Evolutionary conservation across 306 rosid species (phyloP).

Genomic region (Gastrolobium villosum): DNA sequence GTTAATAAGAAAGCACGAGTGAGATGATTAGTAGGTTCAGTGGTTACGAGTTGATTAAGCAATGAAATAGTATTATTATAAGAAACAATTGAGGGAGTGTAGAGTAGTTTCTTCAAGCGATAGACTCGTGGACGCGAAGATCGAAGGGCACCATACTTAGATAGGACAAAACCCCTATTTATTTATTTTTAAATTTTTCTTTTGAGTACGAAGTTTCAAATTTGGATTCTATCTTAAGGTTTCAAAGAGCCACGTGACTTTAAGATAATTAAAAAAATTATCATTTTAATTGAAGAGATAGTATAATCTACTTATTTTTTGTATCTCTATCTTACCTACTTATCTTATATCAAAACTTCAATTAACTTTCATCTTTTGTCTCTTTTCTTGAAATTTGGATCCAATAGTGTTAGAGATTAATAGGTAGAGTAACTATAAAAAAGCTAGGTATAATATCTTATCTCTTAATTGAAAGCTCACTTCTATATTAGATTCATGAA

Average conservation of each 20-base stretch:
- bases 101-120: constrained; percentile 26
- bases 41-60: constrained; percentile 68
- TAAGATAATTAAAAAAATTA: constrained; percentile 5
- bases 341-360: too few species aligned
- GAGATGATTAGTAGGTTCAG: constrained; percentile 61
- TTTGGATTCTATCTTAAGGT: constrained; percentile 57
- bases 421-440: too few species aligned
- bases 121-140: constrained; percentile 45
- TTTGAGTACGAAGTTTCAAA: constrained; percentile 47
- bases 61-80: constrained; percentile 56
- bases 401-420: too few species aligned
- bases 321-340: too few species aligned
- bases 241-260: constrained; percentile 40
- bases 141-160: constrained; percentile 47
- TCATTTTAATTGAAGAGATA: constrained; percentile 3
- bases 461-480: constrained; percentile 21
- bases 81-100: constrained; percentile 1
- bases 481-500: neutral
- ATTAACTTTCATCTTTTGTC: too few species aligned
- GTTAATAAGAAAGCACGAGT: constrained; percentile 57
- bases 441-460: too few species aligned
- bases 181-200: neutral
- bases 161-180: constrained; percentile 52
- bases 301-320: too few species aligned
- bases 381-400: too few species aligned